A percentile compares a stretch with the other conserved stretches of the same genome.
These are phyloP conservation scores for Wickerhamomyces kurtzmanii DNA, from an alignment of 805 yeast species.

Conservation along the genomic window DNA sequence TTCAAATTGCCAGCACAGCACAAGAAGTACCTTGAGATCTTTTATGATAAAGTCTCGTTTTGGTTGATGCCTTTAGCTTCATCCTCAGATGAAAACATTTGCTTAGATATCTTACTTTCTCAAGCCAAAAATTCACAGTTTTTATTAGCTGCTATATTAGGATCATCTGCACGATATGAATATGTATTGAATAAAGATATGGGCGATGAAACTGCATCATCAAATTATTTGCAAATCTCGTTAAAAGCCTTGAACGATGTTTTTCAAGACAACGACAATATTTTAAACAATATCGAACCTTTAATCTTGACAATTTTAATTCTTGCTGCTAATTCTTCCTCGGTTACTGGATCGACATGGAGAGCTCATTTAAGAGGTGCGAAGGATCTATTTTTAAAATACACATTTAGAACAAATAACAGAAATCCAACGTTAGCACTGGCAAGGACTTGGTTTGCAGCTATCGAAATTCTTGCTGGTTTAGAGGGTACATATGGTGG, in stretches of 20 bases:
- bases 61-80: slow-evolving; percentile 14
- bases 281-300: slow-evolving; percentile 50
- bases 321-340: slow-evolving; percentile 50
- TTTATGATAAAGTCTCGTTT: slow-evolving; percentile 13
- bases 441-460: slow-evolving; percentile 46
- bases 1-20: slow-evolving; percentile 14
- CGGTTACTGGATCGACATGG: slow-evolving; percentile 49
- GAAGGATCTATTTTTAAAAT: slow-evolving; percentile 47
- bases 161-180: slow-evolving; percentile 42
- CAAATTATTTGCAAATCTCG: slow-evolving; percentile 39
- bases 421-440: slow-evolving; percentile 26
- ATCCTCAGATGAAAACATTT: slow-evolving; percentile 36
- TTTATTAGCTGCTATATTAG: slow-evolving; percentile 45
- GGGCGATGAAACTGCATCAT: slow-evolving; percentile 38
- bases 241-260: slow-evolving; percentile 29
- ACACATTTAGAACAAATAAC: slow-evolving; percentile 17
- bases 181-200: slow-evolving; percentile 21
- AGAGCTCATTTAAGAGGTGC: slow-evolving; percentile 60
- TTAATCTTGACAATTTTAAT: slow-evolving; percentile 55
- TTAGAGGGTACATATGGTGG: slow-evolving; percentile 42
- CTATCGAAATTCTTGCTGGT: slow-evolving; percentile 49
- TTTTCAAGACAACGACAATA: slow-evolving; percentile 28
- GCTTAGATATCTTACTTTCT: slow-evolving; percentile 36
- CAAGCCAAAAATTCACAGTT: slow-evolving; percentile 40
- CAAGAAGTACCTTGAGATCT: slow-evolving; percentile 10